Evolutionary conservation across 2,329 filamentous ascomycete species (phyloP).

Genomic region (Alternaria sp.): DNA sequence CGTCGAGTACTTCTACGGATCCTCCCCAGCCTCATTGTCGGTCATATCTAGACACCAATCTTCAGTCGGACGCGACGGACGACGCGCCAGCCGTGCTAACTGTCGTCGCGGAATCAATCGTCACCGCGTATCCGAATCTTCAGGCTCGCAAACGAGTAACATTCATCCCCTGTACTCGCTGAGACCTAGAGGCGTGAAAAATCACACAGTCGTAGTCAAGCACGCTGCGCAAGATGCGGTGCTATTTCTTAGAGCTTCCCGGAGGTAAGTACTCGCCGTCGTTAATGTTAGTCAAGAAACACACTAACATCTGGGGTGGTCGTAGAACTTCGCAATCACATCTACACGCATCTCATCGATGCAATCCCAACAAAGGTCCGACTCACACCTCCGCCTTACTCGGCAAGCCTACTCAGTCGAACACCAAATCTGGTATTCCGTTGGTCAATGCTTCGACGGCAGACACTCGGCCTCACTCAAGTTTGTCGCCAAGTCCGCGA

Average conservation of each 20-base stretch:
- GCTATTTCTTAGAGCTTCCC: no score
- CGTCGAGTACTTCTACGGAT: background rate
- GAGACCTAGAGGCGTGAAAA: no score
- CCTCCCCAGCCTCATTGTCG: accelerated
- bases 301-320: background rate
- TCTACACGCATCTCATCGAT: background rate
- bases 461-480: background rate
- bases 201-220: no score
- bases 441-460: background rate
- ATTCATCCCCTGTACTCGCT: no score
- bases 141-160: no score
- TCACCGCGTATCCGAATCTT: no score
- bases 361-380: background rate
- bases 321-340: background rate
- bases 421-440: background rate
- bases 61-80: background rate
- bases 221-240: no score
- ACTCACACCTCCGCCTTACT: background rate
- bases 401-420: background rate
- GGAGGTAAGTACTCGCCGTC: no score
- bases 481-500: background rate
- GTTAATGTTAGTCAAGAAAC: no score
- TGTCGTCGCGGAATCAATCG: no score
- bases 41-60: accelerated
- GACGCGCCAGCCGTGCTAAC: background rate